Evolutionary conservation across 306 rosid genomes (phyloP), one percentile per base, ranked within the genome.

Genomic region (Sphenostylis stenocarpa): DNA sequence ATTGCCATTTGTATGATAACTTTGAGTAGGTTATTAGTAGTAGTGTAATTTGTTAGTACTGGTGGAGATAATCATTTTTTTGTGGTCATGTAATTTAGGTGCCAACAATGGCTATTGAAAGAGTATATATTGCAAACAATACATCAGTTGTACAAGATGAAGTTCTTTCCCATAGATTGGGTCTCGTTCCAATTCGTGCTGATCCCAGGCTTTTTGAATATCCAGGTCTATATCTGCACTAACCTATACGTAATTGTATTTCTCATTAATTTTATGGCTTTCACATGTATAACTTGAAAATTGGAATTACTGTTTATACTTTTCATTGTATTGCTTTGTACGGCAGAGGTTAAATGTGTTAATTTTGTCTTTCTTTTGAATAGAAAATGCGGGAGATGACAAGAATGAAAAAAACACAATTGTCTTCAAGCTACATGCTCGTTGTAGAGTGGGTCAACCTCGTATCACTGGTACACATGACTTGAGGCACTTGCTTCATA

Each of bases 71-170:
- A 49, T 75, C 29, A 64, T 44, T 45, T 75, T 69, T n/a, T 71
- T 43, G 60, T 67, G 70, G 20, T 38, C 34, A 24, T 53, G 24
- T 80, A 39, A 39, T 41, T 67, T 58, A 95, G 99, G 91, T 95
- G 79, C 98, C 99, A 51, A 95, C 97, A 11, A 95, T 95, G 99
- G 99, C 99, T 72, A 88, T 95, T 82, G 99, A 95, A 87, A 89
- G 88, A 81, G 94, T 95, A 82, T 83, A 90, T 73, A 83, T 95
- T 43, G 96, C 94, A 23, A 91, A 92, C 78, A 95, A 92, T 80
- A 91, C 99, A 12, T 91, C 99, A 60, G 56, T 91, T 17, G 43
- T 95, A 75, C 97, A 92, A 81, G 99, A 95, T 41, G 99, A 95
- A 88, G 99, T 95, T 72, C 98, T 95, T 80, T 7, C 97, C 81